Base-by-base conservation (phyloP, 768 basidiomycete species). In the Lanmaoa rubissima region DNA sequence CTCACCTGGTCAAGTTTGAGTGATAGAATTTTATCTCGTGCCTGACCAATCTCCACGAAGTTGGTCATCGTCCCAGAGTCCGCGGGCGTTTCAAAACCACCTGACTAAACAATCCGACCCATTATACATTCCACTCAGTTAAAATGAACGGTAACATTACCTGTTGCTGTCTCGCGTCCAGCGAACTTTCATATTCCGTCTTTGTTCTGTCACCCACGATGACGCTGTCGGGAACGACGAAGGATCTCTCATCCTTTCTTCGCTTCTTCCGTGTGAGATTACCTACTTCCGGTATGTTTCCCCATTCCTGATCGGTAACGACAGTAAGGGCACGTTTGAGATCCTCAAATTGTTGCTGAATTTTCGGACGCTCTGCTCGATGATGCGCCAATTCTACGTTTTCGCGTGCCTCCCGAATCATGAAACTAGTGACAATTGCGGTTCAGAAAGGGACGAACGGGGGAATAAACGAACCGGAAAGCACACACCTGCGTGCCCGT, bases 11-110 rank as follows among this genome's bases (percentile, higher is more conserved):
- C 97, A 2, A 98, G 84, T 64, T 94, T 94, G 61, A 98, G 80
- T 0, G 91, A 92, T 1, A 99, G 75, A 35, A 98, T 92, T 72
- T 92, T 95, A 28, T 97, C 94, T 63, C 95, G 85, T 36, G 97
- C 97, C 73, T 96, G 92, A 48, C 96, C 95, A 69, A 98, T 96
- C 73, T 96, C 95, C n/a, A 95, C 90, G 48, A 98, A 90, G 70
- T 98, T 94, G 3, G 94, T 96, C 62, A 95, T 78, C 0, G 87
- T 80, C 5, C 91, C 94, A 4, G 82, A 79, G 17, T 88, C 87
- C 0, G 90, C 88, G 4, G 93, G 88, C 0, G 94, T 95, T 57
- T 85, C 87, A 53, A 91, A 84, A 12, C 93, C 92, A 35, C 85
- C 88, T 32, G 69, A 38, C 46, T 57, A 31, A 50, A 44, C 19